Evolutionary conservation across 306 rosid genomes (phyloP).

Genomic region (Mimosa bimucronata): DNA sequence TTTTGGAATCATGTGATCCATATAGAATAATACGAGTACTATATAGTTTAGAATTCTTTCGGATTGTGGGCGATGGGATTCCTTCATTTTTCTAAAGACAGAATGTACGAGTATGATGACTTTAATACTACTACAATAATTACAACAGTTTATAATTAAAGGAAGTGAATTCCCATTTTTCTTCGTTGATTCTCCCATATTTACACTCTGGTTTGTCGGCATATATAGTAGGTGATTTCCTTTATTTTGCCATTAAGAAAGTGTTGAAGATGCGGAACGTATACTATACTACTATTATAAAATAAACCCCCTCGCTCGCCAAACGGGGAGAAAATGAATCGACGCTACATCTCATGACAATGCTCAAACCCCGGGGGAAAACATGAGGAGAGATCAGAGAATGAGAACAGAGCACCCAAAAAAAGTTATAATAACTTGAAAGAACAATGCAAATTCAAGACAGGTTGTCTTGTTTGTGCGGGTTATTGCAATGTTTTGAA

Average conservation of each 20-base stretch:
- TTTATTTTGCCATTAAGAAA: too few species aligned
- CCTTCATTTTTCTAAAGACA: slow-evolving; percentile 13
- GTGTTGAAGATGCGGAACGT: not conserved
- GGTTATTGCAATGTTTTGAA: too few species aligned
- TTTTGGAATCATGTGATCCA: not conserved
- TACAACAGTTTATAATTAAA: slow-evolving; percentile 12
- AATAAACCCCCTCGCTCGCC: too few species aligned
- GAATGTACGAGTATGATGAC: not conserved
- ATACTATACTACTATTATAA: too few species aligned
- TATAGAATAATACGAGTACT: not conserved
- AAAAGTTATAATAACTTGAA: too few species aligned
- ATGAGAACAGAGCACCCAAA: too few species aligned
- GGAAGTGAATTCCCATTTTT: not conserved
- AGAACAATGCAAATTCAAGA: too few species aligned
- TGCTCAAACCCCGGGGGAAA: too few species aligned
- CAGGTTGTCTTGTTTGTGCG: too few species aligned
- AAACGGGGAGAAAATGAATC: too few species aligned
- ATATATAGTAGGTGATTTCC: not conserved
- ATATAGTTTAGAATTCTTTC: slow-evolving; percentile 25
- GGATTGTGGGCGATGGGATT: slow-evolving; percentile 29
- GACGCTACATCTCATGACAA: too few species aligned
- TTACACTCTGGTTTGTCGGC: not conserved
- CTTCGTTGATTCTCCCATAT: not conserved
- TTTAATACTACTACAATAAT: not conserved
- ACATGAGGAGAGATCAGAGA: too few species aligned